These are phyloP conservation scores for Lactarius hengduanensis DNA, from an alignment of 768 basidiomycete genomes.

Conservation along the genomic window DNA sequence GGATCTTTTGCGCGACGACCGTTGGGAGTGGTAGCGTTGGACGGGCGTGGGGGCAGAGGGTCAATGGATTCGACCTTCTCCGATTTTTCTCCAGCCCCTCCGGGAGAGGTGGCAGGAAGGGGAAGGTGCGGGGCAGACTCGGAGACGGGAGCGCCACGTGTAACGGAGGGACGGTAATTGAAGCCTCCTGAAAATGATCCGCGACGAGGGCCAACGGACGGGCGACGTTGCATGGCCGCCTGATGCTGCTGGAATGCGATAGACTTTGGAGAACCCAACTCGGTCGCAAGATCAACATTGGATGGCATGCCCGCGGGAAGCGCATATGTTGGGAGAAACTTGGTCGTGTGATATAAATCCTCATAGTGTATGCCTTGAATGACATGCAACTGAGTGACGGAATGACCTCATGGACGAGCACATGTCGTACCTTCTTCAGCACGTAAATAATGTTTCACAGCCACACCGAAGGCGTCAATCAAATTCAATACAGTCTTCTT, in stretches of 20 bases:
- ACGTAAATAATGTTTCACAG: slow-evolving; percentile 60
- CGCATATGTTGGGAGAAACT: slow-evolving; percentile 66
- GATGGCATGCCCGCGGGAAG: slow-evolving; percentile 52
- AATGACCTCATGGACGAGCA: slow-evolving; percentile 1
- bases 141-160: not conserved
- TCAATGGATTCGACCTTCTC: slow-evolving; percentile 19
- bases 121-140: slow-evolving; percentile 23
- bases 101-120: slow-evolving; percentile 21
- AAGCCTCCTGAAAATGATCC: slow-evolving; percentile 3
- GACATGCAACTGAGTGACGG: not conserved
- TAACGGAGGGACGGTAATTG: not conserved
- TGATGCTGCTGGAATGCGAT: not conserved
- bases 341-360: slow-evolving; percentile 68
- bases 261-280: slow-evolving; percentile 8
- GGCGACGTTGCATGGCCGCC: not conserved
- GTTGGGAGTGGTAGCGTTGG: slow-evolving; percentile 1
- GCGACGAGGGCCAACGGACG: not conserved
- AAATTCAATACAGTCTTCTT: slow-evolving; percentile 70
- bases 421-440: slow-evolving; percentile 29
- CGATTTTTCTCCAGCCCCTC: not conserved
- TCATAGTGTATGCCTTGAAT: slow-evolving; percentile 34
- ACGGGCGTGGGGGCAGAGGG: slow-evolving; percentile 18
- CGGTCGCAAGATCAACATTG: slow-evolving; percentile 33
- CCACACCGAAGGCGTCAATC: slow-evolving; percentile 61
- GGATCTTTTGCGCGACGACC: slow-evolving; percentile 27